Conservation (phyloP, 805 yeast species). For the Huiozyma naganishii region DNA sequence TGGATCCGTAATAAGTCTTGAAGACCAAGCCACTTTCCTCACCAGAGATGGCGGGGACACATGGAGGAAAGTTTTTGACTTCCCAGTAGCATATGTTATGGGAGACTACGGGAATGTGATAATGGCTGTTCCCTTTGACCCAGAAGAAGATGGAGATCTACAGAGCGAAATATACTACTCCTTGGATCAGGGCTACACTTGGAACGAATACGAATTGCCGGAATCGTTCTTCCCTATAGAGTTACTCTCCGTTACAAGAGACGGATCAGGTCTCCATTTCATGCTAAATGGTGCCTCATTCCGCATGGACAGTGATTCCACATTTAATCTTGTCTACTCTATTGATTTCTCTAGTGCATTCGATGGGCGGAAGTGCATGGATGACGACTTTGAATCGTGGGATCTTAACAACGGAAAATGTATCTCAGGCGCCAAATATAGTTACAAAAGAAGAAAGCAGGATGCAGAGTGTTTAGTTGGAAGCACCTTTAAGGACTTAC, state of each 20-base stretch:
- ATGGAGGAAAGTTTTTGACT: conserved; percentile 49
- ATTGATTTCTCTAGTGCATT: conserved; percentile 53
- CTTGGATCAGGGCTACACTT: conserved; percentile 61
- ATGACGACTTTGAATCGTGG: conserved; percentile 55
- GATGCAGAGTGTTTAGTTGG: conserved; percentile 48
- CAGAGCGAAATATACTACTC: conserved; percentile 41
- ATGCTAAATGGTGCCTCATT: conserved; percentile 34
- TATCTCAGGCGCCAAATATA: conserved; percentile 58
- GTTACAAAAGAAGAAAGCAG: conserved; percentile 51
- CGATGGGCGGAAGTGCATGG: conserved; percentile 32
- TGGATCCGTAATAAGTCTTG: conserved; percentile 3
- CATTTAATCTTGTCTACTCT: conserved; percentile 13
- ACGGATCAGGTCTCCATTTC: conserved; percentile 57
- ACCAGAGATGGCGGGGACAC: conserved; percentile 72
- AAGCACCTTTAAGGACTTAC: conserved; percentile 28
- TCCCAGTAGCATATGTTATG: conserved; percentile 44
- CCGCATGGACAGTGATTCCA: conserved; percentile 3
- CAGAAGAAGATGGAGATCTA: conserved; percentile 27
- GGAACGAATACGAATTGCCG: conserved; percentile 45
- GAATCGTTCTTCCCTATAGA: conserved; percentile 31
- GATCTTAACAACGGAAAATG: conserved; percentile 35
- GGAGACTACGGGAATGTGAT: conserved; percentile 76
- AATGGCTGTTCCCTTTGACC: conserved; percentile 41
- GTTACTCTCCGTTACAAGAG: conserved; percentile 45
- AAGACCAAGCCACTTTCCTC: conserved; percentile 38